These are phyloP conservation scores for Cordyceps cateniannulata DNA, from an alignment of 2,329 filamentous ascomycete species.

Conservation along the genomic window DNA sequence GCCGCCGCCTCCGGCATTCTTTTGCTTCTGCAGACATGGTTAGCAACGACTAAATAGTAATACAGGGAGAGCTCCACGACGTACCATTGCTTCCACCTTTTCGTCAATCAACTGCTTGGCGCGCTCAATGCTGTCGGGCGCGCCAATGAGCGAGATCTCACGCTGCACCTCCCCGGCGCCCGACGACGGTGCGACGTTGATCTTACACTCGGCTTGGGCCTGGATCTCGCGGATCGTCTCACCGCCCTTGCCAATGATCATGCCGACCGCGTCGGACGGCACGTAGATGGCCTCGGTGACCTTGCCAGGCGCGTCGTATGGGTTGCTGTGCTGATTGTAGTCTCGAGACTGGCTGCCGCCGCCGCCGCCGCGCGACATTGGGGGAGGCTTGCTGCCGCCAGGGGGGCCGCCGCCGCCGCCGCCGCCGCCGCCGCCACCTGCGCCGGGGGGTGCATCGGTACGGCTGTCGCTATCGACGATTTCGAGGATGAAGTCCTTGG, in stretches of 20 bases:
- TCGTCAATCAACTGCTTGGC: constrained; percentile 85
- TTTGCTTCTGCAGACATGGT: constrained; percentile 40
- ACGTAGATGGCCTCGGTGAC: constrained; percentile 78
- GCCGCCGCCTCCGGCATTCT: constrained; percentile 39
- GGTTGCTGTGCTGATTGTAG: constrained; percentile 29
- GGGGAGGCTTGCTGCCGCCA: constrained; percentile 21
- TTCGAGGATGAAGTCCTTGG: constrained; percentile 85
- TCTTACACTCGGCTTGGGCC: constrained; percentile 80
- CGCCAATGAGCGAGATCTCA: constrained; percentile 80
- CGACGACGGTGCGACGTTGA: constrained; percentile 81
- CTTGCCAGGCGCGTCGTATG: constrained; percentile 52
- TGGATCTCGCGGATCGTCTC: constrained; percentile 96
- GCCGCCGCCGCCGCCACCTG: constrained; percentile 18
- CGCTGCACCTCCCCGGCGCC: constrained; percentile 73
- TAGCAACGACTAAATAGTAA: constrained; percentile 18
- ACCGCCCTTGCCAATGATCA: constrained; percentile 93
- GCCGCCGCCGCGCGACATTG: constrained; percentile 1
- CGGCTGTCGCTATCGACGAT: constrained; percentile 88
- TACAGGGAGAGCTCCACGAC: constrained; percentile 25
- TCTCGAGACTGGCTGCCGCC: constrained; percentile 6
- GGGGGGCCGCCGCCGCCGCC: constrained; percentile 24
- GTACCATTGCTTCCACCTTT: constrained; percentile 83
- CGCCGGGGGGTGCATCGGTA: constrained; percentile 36
- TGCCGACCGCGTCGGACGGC: constrained; percentile 85
- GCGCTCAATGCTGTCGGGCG: constrained; percentile 66